These are phyloP conservation scores for Areca catechu DNA, from an alignment of 176 grass and related monocot genomes.

Conservation along the genomic window DNA sequence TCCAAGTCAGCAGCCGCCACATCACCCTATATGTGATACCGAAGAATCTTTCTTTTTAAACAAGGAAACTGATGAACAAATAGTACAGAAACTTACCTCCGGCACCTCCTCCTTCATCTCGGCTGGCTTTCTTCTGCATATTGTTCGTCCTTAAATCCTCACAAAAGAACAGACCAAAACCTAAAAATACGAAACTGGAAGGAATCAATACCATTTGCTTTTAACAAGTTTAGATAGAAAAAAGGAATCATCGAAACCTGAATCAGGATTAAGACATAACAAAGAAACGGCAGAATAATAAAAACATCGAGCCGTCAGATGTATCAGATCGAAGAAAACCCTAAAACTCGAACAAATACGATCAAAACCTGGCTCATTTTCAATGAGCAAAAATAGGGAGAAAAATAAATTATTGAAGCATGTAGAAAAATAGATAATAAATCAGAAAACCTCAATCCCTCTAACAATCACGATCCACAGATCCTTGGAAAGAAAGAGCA, in stretches of 20 bases:
- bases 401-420: too few species aligned
- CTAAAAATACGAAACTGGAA: neutral
- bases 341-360: neutral
- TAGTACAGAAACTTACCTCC: constrained; percentile 11
- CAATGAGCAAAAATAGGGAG: neutral
- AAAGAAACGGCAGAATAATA: too few species aligned
- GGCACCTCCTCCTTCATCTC: constrained; percentile 40
- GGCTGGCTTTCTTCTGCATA: constrained; percentile 34
- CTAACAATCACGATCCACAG: too few species aligned
- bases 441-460: too few species aligned
- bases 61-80: neutral
- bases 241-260: too few species aligned
- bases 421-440: too few species aligned
- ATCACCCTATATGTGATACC: too few species aligned
- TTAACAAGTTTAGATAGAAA: neutral
- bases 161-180: neutral
- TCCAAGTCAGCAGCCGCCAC: too few species aligned
- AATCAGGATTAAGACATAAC: too few species aligned
- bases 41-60: neutral
- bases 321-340: neutral
- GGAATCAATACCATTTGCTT: neutral
- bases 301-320: too few species aligned
- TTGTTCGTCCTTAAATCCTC: neutral
- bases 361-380: neutral
- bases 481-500: too few species aligned